Conservation (phyloP, 108 stramenopile species). For the Thalassiosira profunda region DNA sequence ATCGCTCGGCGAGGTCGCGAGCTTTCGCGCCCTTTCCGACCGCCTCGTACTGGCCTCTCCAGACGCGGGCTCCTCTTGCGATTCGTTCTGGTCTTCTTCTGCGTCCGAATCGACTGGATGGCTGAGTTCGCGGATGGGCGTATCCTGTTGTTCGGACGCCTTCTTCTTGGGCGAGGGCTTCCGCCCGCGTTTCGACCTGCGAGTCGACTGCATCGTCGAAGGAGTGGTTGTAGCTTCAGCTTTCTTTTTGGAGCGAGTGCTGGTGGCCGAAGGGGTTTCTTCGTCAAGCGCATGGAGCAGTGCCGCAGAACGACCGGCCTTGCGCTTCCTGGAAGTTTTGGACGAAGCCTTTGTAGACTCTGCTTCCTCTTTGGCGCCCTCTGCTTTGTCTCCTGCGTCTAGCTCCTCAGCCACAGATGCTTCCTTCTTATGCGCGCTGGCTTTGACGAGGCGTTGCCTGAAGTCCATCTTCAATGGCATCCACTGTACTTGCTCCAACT, state of each 20-base stretch:
- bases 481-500: no score
- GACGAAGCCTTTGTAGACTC: no score
- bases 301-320: no score
- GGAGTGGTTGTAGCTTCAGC: background rate
- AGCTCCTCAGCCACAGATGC: no score
- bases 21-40: background rate
- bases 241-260: background rate
- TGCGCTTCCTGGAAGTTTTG: no score
- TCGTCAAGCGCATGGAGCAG: background rate
- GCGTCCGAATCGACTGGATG: background rate
- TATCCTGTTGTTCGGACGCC: background rate
- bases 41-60: constrained; percentile 4
- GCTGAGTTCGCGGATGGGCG: background rate
- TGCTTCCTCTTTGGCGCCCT: no score
- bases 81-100: background rate
- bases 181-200: background rate
- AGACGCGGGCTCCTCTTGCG: background rate
- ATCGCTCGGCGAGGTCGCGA: no score
- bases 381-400: no score
- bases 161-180: background rate
- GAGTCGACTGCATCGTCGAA: no score
- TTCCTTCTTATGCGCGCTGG: no score
- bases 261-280: background rate
- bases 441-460: no score
- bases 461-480: no score